Evolutionary conservation across 768 basidiomycete genomes (phyloP), one percentile per base, ranked within the genome.

Genomic region (Sporobolomyces pararoseus): DNA sequence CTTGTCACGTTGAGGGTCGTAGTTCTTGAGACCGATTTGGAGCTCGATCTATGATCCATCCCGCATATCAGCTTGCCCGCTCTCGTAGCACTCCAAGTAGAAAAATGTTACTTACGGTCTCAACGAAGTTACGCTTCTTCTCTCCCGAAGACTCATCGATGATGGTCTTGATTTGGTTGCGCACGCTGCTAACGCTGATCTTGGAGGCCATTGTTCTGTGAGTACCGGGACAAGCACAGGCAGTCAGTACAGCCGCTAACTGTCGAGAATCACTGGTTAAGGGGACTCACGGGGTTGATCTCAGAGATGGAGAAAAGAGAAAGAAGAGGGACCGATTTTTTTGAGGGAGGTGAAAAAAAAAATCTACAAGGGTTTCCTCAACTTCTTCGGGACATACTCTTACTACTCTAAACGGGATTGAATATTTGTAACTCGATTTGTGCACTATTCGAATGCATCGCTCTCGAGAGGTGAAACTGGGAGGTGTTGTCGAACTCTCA

Each of bases 121-220:
- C 92, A 73, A 93, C 78, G 80, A 93, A 95, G 81, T 95, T 93
- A 77, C 92, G 87, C 82, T 85, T 89, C 83, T 90, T 89, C 81
- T 92, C 91, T 82, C 88, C 88, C 75, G 82, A 89, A 77, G 91
- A 86, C 23, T 88, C 87, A 66, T 84, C 86, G 75, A 97, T 85
- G 74, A 98, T 86, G 75, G 91, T 90, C 82, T 90, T 90, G 82
- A 97, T 86, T 79, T 90, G 91, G 83, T 87, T 88, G 88, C 96
- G 95, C 91, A 99, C 95, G 88, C 93, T 95, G 88, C 92, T 86
- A 86, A 95, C 94, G 88, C 90, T 91, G 82, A 96, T 89, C 85
- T 95, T 96, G 70, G 73, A 75, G 14, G 61, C 61, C 54, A 37
- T 63, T 5, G 31, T 51, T 27, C 58, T 60, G n/a, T n/a, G n/a